Base-by-base conservation (phyloP, 495 filamentous ascomycete genomes). In the Lindgomyces ingoldianus region DNA sequence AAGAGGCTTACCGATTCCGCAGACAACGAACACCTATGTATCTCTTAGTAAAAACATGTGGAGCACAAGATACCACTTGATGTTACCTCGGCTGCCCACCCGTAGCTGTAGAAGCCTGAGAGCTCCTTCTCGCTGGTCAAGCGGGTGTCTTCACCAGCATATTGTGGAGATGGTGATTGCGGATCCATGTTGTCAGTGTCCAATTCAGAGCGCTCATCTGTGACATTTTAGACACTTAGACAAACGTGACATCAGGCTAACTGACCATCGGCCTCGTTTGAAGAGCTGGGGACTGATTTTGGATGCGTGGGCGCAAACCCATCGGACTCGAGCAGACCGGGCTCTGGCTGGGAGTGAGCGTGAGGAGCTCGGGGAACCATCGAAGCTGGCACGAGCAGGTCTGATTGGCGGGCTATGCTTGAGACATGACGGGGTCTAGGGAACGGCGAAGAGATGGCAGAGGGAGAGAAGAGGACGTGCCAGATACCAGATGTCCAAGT, bases 101-200 rank as follows among this genome's bases (percentile, higher is more conserved):
- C 90, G 81, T 98, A 98, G 64, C 89, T 89, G 75, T 96, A 98
- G 91, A 93, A 98, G 57, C 94, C 94, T 11, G 84, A 83, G 30
- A 97, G 83, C 80, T 98, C 94, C 73, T 89, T 92, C 64, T 77
- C 80, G 72, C 91, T 96, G 9, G 94, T 98, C 36, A 86, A 81
- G 16, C 94, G 85, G 29, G 88, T 91, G 75, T 98, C 94, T 75
- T 98, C 91, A 36, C 88, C 91, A 9, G 81, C 81, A 73, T 93
- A 97, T 16, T 77, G 75, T 16, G 80, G 79, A 22, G 33, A 6
- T 6, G 57, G 45, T n/a, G 64, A 64, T 53, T 29, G 52, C 11
- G n/a, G 45, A 21, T 67, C 72, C 74, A 75, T 74, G 57, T 46
- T 60, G 59, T 27, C 25, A 29, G 57, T 53, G 24, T 48, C n/a